Percentiles rank a stretch among this genome's conserved stretches.
Conservation (phyloP, 495 filamentous ascomycete species). For the Extremus antarcticus region DNA sequence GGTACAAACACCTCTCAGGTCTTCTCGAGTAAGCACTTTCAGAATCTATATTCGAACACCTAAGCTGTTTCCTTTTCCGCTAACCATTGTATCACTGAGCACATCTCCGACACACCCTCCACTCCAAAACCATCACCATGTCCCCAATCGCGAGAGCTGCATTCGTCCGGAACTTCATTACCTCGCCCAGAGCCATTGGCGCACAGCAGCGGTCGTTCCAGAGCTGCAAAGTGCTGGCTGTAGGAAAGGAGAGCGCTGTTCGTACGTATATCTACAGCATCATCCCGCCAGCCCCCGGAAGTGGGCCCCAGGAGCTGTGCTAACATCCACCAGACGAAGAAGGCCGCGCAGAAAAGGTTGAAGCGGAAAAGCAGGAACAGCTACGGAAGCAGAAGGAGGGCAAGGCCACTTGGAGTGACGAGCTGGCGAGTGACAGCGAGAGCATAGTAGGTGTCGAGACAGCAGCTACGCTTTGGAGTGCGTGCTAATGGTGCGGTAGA, state of each 20-base stretch:
- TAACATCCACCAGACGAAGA: conserved; percentile 23
- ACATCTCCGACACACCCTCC: background rate
- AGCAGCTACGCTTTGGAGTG: background rate
- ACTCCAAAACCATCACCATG: background rate
- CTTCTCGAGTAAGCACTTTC: background rate
- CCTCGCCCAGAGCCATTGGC: conserved; percentile 7
- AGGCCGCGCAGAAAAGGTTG: conserved; percentile 36
- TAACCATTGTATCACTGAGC: background rate
- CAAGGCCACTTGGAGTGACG: conserved; percentile 68
- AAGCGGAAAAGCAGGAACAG: conserved; percentile 62
- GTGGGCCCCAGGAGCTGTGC: background rate
- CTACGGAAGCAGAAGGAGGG: conserved; percentile 61
- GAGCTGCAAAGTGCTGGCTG: conserved; percentile 16
- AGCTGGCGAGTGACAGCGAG: conserved; percentile 72
- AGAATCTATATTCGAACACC: no score
- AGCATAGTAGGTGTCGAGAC: conserved; percentile 45
- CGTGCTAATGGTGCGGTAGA: conserved; percentile 26
- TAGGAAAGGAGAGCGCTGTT: conserved; percentile 24
- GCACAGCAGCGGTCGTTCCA: conserved; percentile 10
- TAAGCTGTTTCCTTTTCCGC: background rate
- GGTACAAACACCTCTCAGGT: no score
- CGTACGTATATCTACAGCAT: conserved; percentile 21
- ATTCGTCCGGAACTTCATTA: background rate
- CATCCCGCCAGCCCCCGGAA: no score
- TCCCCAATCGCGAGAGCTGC: conserved; percentile 1